These are phyloP conservation scores for Didymella glomerata DNA, from an alignment of 2,329 filamentous ascomycete species.

Conservation along the genomic window DNA sequence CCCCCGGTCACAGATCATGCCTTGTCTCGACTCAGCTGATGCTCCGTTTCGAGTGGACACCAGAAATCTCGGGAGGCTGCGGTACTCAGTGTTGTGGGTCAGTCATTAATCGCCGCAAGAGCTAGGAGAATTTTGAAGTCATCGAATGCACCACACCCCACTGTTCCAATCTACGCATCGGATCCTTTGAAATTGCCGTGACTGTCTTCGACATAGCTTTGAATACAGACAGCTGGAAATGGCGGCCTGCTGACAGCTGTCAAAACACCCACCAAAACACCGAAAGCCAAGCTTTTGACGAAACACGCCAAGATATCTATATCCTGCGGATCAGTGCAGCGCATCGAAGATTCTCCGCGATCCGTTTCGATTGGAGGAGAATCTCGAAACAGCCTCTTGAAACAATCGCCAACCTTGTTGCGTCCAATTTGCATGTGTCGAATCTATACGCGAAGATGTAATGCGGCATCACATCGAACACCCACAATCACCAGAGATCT, in stretches of 20 bases:
- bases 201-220: conserved; percentile 8
- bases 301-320: conserved; percentile 22
- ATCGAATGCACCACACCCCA: conserved; percentile 4
- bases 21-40: conserved; percentile 5
- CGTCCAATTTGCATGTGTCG: background rate
- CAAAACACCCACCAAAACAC: background rate
- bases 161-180: conserved; percentile 13
- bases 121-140: conserved; percentile 19
- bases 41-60: conserved; percentile 3
- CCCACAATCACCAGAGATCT: background rate
- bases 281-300: conserved; percentile 17
- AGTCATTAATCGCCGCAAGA: conserved; percentile 16
- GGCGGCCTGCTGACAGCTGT: conserved; percentile 9
- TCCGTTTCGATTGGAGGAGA: conserved; percentile 19
- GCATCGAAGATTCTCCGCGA: conserved; percentile 1
- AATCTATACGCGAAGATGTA: background rate
- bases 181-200: background rate
- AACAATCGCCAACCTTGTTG: conserved; percentile 1
- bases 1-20: conserved; percentile 1
- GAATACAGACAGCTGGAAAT: background rate
- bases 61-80: background rate
- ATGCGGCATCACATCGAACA: conserved; percentile 6
- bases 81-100: conserved; percentile 7
- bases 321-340: conserved; percentile 6
- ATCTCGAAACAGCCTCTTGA: conserved; percentile 10